Evolutionary conservation across 371 early-diverging fungal genomes (phyloP).

Genomic region (Dichotomocladium elegans): DNA sequence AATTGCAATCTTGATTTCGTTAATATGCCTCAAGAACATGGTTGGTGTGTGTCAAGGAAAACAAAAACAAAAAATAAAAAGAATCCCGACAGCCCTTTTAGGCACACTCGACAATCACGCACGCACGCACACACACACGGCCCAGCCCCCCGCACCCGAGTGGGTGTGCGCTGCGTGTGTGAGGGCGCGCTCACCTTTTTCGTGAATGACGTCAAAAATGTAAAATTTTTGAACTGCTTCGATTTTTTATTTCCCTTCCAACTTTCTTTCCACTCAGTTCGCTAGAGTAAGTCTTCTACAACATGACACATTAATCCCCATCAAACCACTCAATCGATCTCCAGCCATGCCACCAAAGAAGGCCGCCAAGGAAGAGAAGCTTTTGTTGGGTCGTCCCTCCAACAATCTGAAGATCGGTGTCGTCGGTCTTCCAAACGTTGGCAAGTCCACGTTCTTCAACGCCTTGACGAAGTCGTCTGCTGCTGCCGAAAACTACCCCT

Average conservation of each 20-base stretch:
- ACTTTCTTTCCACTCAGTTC: neutral
- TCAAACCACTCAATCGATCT: too few species aligned
- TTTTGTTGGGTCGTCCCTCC: slow-evolving; percentile 88
- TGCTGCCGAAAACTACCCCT: slow-evolving; percentile 90
- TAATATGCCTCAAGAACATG: slow-evolving; percentile 46
- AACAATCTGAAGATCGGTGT: slow-evolving; percentile 97
- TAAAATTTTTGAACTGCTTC: too few species aligned
- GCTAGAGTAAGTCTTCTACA: too few species aligned
- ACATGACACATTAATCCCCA: too few species aligned
- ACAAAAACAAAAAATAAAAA: too few species aligned
- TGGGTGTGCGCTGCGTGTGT: too few species aligned
- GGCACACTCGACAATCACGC: too few species aligned
- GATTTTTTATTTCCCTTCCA: neutral
- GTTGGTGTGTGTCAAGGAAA: neutral
- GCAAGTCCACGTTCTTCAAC: slow-evolving; percentile 98
- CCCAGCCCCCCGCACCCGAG: too few species aligned
- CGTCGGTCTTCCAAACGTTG: slow-evolving; percentile 98
- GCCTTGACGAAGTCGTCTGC: slow-evolving; percentile 85
- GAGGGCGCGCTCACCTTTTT: too few species aligned
- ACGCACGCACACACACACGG: too few species aligned
- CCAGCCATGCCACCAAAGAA: slow-evolving; percentile 72
- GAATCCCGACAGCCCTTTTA: too few species aligned
- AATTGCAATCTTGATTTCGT: slow-evolving; percentile 43
- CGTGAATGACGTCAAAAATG: too few species aligned
- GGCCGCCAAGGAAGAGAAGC: slow-evolving; percentile 76